Evolutionary conservation across 495 filamentous ascomycete species (phyloP).

Genomic region (Penicillium mononematosum): DNA sequence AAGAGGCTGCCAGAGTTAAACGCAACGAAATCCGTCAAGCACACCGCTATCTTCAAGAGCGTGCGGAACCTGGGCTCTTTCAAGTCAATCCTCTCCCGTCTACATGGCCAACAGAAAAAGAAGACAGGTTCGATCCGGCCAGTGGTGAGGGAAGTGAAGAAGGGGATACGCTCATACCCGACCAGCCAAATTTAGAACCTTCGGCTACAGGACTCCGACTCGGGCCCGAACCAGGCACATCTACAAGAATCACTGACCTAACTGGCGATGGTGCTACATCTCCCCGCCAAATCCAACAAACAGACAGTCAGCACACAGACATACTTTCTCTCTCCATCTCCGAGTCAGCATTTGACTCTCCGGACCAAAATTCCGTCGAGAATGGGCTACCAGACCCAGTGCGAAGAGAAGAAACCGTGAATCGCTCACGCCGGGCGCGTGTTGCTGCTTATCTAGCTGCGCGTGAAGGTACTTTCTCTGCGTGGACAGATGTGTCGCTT

Average conservation of each 20-base stretch:
- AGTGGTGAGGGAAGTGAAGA: background rate
- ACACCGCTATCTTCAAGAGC: constrained; percentile 27
- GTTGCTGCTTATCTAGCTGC: constrained; percentile 42
- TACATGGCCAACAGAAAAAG: constrained; percentile 26
- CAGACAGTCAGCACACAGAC: constrained; percentile 21
- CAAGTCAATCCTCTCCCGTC: constrained; percentile 36
- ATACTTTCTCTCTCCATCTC: constrained; percentile 17
- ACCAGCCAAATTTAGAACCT: background rate
- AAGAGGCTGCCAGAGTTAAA: constrained; percentile 16
- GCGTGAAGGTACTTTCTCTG: constrained; percentile 33
- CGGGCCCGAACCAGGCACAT: background rate
- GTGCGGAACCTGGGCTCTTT: constrained; percentile 19
- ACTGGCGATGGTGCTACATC: background rate
- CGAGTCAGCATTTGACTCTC: constrained; percentile 23
- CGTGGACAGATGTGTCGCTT: constrained; percentile 46
- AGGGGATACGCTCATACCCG: background rate
- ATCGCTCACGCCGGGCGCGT: constrained; percentile 9
- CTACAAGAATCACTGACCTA: background rate
- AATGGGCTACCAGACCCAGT: background rate
- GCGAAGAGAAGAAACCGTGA: background rate
- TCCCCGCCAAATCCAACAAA: background rate
- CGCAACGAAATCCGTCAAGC: constrained; percentile 31
- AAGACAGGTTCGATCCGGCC: constrained; percentile 5
- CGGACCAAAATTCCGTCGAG: constrained; percentile 7
- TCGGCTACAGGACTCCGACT: background rate